A percentile compares a stretch with the other conserved stretches of the same genome.
phyloP scores from a whole-genome alignment of 306 rosid species.

The Medicago lupulina region DNA sequence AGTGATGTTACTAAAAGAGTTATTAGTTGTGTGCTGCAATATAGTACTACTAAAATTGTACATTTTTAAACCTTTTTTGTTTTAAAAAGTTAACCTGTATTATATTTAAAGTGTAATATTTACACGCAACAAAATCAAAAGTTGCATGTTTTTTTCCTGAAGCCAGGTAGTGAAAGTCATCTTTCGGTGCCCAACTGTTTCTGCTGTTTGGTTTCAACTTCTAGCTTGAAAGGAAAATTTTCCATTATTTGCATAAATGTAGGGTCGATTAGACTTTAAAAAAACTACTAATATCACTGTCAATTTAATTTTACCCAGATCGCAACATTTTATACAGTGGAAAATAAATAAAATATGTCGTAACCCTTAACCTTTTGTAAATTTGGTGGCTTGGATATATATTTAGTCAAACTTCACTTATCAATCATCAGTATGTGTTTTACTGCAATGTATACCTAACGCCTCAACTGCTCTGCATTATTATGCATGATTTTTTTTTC shows the following conservation, averaged over 20 bases:
- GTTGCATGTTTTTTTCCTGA: not conserved
- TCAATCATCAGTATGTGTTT: conserved; percentile 4
- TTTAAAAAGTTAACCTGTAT: not conserved
- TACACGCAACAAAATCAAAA: conserved; percentile 20
- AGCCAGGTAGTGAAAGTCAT: conserved; percentile 28
- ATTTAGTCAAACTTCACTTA: conserved; percentile 40
- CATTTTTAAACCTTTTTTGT: not conserved
- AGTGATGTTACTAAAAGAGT: not conserved
- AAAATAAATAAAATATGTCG: not conserved
- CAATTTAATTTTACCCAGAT: not conserved
- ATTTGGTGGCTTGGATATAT: conserved; percentile 24
- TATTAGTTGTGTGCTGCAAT: not conserved
- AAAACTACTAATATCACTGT: not conserved
- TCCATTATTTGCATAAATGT: conserved; percentile 22
- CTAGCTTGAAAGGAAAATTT: not conserved
- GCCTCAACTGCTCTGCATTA: conserved; percentile 24
- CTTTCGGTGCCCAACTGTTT: conserved; percentile 38
- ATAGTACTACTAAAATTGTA: not conserved
- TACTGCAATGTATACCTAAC: conserved; percentile 37
- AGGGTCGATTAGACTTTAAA: not conserved
- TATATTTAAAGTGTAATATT: not conserved
- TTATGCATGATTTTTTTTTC: not conserved
- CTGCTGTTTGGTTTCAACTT: conserved; percentile 8
- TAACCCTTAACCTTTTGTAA: not conserved
- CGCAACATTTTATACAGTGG: not conserved